Conservation (phyloP, 2,329 filamentous ascomycete species). For the Neurospora crassa region DNA sequence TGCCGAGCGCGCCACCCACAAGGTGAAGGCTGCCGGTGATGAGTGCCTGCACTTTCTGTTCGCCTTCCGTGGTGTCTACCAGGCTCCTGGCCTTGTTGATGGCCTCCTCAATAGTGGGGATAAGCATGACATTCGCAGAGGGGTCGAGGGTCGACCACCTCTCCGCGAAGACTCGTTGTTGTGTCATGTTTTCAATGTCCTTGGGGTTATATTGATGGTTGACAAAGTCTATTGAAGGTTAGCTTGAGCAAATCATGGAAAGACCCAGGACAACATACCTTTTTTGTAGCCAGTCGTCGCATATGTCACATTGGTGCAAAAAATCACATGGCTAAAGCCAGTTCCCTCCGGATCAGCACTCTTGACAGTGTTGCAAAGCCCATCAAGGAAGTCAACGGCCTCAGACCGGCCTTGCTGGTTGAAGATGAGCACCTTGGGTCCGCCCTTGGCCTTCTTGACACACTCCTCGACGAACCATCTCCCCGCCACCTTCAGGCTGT, state of each 20-base stretch:
- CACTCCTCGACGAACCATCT: conserved; percentile 64
- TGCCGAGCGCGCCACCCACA: conserved; percentile 30
- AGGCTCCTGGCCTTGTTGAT: conserved; percentile 36
- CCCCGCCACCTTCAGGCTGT: conserved; percentile 75
- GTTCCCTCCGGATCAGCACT: conserved; percentile 25
- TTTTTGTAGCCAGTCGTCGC: conserved; percentile 40
- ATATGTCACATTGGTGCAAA: conserved; percentile 68
- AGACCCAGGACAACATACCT: conserved; percentile 17
- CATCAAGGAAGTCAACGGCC: conserved; percentile 41
- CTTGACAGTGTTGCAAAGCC: conserved; percentile 26
- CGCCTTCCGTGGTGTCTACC: conserved; percentile 14
- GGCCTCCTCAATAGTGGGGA: conserved; percentile 47
- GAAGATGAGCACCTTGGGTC: conserved; percentile 61
- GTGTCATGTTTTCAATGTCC: conserved; percentile 40
- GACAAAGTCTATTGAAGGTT: conserved; percentile 39
- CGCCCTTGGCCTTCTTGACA: conserved; percentile 25
- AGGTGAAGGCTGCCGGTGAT: conserved; percentile 39
- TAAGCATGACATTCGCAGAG: conserved; percentile 32
- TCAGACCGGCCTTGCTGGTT: conserved; percentile 64
- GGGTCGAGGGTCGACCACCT: conserved; percentile 41
- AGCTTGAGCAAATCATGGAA: not conserved
- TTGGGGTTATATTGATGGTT: conserved; percentile 44
- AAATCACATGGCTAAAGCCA: conserved; percentile 37
- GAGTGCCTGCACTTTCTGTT: conserved; percentile 33
- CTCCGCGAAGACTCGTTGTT: conserved; percentile 43